Evolutionary conservation across 257 asterid species (phyloP), one percentile per base, ranked within the genome.

Genomic region (Agastache rugosa): DNA sequence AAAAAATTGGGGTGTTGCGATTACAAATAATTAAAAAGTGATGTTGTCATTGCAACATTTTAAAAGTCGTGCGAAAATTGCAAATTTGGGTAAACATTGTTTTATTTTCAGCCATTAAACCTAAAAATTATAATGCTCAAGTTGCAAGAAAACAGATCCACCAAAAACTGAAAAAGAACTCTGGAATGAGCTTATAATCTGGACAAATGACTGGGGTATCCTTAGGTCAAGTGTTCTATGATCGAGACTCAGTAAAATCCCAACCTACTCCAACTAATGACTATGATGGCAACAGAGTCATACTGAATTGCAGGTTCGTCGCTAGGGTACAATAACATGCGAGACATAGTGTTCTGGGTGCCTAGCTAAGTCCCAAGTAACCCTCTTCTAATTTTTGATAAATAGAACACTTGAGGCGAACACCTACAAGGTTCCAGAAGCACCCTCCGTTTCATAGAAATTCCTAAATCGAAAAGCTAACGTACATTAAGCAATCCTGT

Each of bases 401-500:
- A 11, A 51, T 58, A 22, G 41, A 20, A 20, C 22, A 19, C 51
- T 53, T 14, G 20, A 50, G 16, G 11, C 7, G 12, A 69, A 8
- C 53, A 22, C 25, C 66, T 37, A 50, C 35, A 37, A 39, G 20
- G 11, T 6, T 15, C 34, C 53, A 69, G 27, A 66, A 47, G 22
- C 63, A 55, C 54, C 56, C 47, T 74, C 20, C 31, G 12, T 37
- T 58, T 53, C 68, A 6, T 29, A 44, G 14, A 77, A 55, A 60
- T 41, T 60, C 48, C 27, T 4, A 16, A 75, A 20, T 7, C 16
- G 5, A 35, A 15, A 67, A 67, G 55, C 37, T 59, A 4, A 51
- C 75, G 42, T 80, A 91, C 98, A 84, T 93, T 93, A 51, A 93
- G 91, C 72, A 91, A 83, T 82, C 97, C 97, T 59, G 96, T 48